phyloP scores from a whole-genome alignment of 2,329 filamentous ascomycete genomes.

The Alternaria ventricosa region DNA sequence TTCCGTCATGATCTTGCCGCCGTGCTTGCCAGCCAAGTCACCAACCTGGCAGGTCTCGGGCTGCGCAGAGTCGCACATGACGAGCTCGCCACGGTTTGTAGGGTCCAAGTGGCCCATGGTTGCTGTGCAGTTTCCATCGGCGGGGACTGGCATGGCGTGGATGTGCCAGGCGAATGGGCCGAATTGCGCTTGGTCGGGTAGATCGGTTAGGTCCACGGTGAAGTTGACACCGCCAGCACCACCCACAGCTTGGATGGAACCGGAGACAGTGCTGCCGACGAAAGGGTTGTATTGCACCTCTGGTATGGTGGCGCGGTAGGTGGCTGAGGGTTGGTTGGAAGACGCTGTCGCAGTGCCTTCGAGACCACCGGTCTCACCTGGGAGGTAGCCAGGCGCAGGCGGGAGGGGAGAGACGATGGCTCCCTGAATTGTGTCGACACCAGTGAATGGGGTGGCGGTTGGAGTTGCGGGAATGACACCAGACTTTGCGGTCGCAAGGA shows the following conservation, averaged over 20 bases:
- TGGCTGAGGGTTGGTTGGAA: conserved; percentile 24
- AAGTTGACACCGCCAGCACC: conserved; percentile 45
- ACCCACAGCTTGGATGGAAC: conserved; percentile 41
- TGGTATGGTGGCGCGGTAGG: conserved; percentile 33
- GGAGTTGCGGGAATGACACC: conserved; percentile 30
- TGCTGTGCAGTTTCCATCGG: conserved; percentile 48
- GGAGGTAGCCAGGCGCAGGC: conserved; percentile 27
- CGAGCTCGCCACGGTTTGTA: conserved; percentile 42
- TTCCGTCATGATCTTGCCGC: conserved; percentile 39
- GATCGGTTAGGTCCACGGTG: conserved; percentile 46
- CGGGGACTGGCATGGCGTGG: conserved; percentile 46
- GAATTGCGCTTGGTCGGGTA: conserved; percentile 38
- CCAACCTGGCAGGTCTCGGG: conserved; percentile 50
- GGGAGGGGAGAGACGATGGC: conserved; percentile 33
- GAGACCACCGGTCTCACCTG: conserved; percentile 15
- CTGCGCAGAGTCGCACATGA: conserved; percentile 39
- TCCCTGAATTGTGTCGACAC: conserved; percentile 34
- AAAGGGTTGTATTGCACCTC: conserved; percentile 29
- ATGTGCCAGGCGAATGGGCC: conserved; percentile 47
- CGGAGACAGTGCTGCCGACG: conserved; percentile 31
- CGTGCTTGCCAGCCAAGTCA: conserved; percentile 53
- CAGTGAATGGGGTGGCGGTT: conserved; percentile 23
- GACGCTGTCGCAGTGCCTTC: conserved; percentile 29
- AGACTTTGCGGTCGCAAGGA: conserved; percentile 29
- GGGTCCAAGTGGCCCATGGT: conserved; percentile 50